Percentiles rank a stretch among this genome's conserved stretches.
These are phyloP conservation scores for Blastobotrys robertii DNA, from an alignment of 805 yeast genomes.

Conservation along the genomic window DNA sequence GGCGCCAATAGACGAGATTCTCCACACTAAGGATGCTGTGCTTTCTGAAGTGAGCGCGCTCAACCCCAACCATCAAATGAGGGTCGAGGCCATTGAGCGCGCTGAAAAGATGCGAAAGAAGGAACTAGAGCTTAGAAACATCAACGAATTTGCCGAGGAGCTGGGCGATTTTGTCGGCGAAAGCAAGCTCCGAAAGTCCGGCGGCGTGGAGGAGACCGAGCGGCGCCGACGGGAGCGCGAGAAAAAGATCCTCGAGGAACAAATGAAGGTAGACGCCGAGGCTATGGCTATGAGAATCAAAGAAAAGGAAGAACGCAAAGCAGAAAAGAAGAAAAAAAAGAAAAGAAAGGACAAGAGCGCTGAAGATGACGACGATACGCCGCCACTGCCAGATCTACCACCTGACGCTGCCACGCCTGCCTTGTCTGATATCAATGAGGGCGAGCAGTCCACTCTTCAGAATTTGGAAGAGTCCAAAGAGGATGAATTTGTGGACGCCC, in stretches of 20 bases:
- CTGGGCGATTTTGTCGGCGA: slow-evolving; percentile 77
- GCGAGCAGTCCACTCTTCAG: neutral
- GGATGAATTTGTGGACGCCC: neutral
- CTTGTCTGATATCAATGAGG: too few relatives aligned
- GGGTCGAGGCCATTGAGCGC: slow-evolving; percentile 80
- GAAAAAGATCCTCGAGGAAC: slow-evolving; percentile 51
- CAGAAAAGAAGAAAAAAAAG: slow-evolving; percentile 11
- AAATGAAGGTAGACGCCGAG: slow-evolving; percentile 20
- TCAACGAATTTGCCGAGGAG: slow-evolving; percentile 73
- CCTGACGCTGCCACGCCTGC: too few relatives aligned
- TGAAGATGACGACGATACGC: slow-evolving; percentile 15
- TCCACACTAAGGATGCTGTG: slow-evolving; percentile 49
- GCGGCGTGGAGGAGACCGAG: slow-evolving; percentile 85
- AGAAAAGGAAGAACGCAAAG: slow-evolving; percentile 12
- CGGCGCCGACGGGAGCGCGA: slow-evolving; percentile 57
- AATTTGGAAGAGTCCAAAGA: neutral
- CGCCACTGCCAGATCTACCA: neutral
- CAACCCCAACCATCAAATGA: slow-evolving; percentile 71
- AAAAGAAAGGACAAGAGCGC: neutral
- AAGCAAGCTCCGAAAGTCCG: slow-evolving; percentile 64
- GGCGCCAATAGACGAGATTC: slow-evolving; percentile 22
- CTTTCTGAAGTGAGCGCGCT: slow-evolving; percentile 69
- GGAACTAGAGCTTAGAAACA: slow-evolving; percentile 46
- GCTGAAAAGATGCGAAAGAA: slow-evolving; percentile 75
- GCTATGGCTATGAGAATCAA: slow-evolving; percentile 11